These are phyloP conservation scores for Phaffia australis DNA, from an alignment of 768 basidiomycete species.

Conservation along the genomic window DNA sequence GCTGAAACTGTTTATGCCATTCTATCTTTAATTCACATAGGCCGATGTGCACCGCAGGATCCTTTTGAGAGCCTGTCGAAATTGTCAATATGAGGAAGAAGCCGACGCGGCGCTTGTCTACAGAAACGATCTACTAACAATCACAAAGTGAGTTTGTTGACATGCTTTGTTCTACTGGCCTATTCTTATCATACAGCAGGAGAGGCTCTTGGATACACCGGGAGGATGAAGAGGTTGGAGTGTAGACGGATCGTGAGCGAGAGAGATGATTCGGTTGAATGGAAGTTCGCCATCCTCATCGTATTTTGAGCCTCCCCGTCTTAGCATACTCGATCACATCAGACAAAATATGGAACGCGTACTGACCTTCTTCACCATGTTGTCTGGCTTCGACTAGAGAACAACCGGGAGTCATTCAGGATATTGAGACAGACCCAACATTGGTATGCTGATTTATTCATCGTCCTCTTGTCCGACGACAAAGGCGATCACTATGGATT, in stretches of 20 bases:
- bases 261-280: neutral
- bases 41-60: constrained; percentile 24
- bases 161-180: neutral
- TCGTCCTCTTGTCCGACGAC: neutral
- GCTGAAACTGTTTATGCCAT: neutral
- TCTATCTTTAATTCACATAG: neutral
- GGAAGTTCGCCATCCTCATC: neutral
- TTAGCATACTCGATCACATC: neutral
- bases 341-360: neutral
- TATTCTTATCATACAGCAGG: neutral
- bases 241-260: neutral
- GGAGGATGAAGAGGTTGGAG: neutral
- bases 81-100: constrained; percentile 26
- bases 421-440: constrained; percentile 25
- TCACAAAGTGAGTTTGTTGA: constrained; percentile 24
- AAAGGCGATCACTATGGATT: no score
- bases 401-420: constrained; percentile 24
- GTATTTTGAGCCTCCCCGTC: neutral
- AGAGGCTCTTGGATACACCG: neutral
- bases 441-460: constrained; percentile 3
- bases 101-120: constrained; percentile 20
- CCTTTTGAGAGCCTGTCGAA: constrained; percentile 23
- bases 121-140: constrained; percentile 25
- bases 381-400: no score
- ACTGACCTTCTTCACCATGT: neutral